Percentiles rank a stretch among this genome's conserved stretches.
phyloP scores from a whole-genome alignment of 805 yeast genomes.

The Kazachstania bromeliacearum region DNA sequence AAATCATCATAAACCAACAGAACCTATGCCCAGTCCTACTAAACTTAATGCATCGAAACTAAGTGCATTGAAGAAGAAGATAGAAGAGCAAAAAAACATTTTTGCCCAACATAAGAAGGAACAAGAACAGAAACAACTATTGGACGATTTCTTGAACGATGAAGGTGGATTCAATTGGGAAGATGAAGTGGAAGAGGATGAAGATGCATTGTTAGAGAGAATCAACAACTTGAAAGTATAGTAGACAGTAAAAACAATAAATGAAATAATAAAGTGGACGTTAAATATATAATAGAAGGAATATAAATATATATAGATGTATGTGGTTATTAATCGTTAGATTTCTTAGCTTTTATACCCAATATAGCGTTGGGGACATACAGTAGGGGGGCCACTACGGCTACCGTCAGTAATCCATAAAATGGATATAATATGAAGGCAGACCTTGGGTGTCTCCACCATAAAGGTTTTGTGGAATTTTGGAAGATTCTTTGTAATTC shows the following conservation, averaged over 20 bases:
- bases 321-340: neutral
- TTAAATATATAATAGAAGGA: neutral
- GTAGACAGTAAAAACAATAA: neutral
- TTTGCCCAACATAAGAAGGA: slow-evolving; percentile 17
- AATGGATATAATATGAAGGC: slow-evolving; percentile 68
- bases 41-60: slow-evolving; percentile 7
- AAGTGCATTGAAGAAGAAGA: slow-evolving; percentile 20
- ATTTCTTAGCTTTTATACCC: slow-evolving; percentile 49
- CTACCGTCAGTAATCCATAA: slow-evolving; percentile 61
- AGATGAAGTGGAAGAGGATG: slow-evolving; percentile 21
- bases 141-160: slow-evolving; percentile 23
- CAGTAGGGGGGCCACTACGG: slow-evolving; percentile 56
- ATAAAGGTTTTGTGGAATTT: slow-evolving; percentile 46
- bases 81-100: slow-evolving; percentile 25
- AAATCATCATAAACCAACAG: no score
- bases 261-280: neutral
- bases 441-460: slow-evolving; percentile 58
- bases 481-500: slow-evolving; percentile 54
- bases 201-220: slow-evolving; percentile 16
- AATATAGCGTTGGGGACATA: slow-evolving; percentile 64
- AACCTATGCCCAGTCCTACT: neutral
- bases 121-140: slow-evolving; percentile 20
- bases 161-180: slow-evolving; percentile 22
- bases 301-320: neutral
- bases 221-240: slow-evolving; percentile 10